Conservation (phyloP, 1,139 yeast genomes). For the Diutina sp. region DNA sequence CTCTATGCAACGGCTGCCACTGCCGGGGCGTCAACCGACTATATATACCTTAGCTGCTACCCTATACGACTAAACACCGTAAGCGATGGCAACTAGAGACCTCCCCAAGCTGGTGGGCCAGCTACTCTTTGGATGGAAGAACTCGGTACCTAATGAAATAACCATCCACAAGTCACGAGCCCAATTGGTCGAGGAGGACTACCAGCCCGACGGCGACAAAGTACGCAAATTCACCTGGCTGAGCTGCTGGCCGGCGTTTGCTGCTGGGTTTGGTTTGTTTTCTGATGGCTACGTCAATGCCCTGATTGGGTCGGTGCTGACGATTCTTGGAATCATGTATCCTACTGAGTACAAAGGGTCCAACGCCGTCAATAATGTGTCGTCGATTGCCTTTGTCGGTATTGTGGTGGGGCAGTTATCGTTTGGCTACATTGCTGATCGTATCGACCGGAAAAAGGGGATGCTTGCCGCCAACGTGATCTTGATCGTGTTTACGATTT, state of each 20-base stretch:
- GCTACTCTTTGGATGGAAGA: conserved; percentile 26
- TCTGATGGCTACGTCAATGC: conserved; percentile 87
- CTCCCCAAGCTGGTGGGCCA: conserved; percentile 31
- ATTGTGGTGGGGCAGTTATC: conserved; percentile 77
- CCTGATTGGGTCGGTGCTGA: conserved; percentile 64
- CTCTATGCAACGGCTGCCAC: no score
- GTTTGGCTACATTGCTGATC: conserved; percentile 74
- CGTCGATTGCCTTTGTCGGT: conserved; percentile 87
- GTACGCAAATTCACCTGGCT: not conserved
- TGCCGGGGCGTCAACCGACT: no score
- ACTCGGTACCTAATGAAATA: conserved; percentile 21
- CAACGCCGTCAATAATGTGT: conserved; percentile 59
- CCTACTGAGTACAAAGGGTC: conserved; percentile 50
- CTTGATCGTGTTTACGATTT: conserved; percentile 54
- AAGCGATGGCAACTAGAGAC: conserved; percentile 34
- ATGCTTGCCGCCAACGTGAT: conserved; percentile 67
- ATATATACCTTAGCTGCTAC: no score
- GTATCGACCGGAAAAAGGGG: conserved; percentile 64
- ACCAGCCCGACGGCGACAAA: conserved; percentile 6
- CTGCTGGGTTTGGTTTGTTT: conserved; percentile 85
- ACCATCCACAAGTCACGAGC: conserved; percentile 15
- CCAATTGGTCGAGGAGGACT: not conserved
- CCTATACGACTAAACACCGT: no score
- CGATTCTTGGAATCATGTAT: conserved; percentile 56
- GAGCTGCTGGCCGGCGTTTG: conserved; percentile 57